Base-by-base conservation (phyloP, 2,329 filamentous ascomycete species). In the Hymenoscyphus linearis region DNA sequence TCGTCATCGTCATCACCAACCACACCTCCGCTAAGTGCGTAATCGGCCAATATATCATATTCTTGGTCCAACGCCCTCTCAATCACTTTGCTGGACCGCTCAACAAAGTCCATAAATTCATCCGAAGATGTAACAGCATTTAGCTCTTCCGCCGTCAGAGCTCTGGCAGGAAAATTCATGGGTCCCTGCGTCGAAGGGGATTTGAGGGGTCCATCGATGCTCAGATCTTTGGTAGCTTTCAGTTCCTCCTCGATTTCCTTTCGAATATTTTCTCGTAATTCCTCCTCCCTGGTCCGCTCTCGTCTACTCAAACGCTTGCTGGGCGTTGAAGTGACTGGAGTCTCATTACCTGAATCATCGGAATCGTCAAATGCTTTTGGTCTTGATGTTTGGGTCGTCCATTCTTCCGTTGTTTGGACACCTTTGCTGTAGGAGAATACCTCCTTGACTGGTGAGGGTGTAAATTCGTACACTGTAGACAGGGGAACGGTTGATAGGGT, bases 391-490 rank as follows among this genome's bases (percentile, higher is more conserved):
- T 80, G 77, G 4, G 80, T 78, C 85, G 80, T 78, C 85, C 90
- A 90, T 65, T 88, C 85, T 70, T 91, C 89, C 25, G 88, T 85
- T 16, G 95, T 97, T 76, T 99, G 96, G 25, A 98, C 92, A 60
- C 87, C 93, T 78, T 97, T 98, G 81, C 90, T 98, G 80, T 99
- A 99, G 58, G 92, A 96, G 72, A 96, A 92, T 62, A 96, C 81
- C 75, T 99, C 95, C 66, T 88, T 85, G 60, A 88, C 84, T 36
- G 88, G 86, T 22, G 86, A 88, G 1, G 90, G 88, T 1, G 89
- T 85, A 66, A 86, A 89, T 74, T 96, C 93, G 76, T 89, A 92
- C 63, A 95, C 84, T 36, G 90, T 92, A 18, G 87, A 85, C 58
- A 91, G 80, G 7, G 89, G 82, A 12, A 85, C 85, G 1, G 92